Conservation (phyloP, 257 asterid genomes). For the Linaria vulgaris region DNA sequence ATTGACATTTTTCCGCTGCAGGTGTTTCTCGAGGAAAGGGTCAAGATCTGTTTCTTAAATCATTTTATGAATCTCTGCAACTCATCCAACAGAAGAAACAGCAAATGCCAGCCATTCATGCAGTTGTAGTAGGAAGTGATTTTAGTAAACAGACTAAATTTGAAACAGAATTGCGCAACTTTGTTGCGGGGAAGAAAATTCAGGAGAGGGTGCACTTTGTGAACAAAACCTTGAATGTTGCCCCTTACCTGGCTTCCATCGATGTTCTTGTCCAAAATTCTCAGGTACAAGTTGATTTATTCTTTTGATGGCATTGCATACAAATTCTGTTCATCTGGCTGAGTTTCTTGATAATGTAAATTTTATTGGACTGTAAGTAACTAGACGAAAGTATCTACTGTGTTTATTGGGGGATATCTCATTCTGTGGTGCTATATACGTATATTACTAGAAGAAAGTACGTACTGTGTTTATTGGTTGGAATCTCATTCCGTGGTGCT, state of each 20-base stretch:
- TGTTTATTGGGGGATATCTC: not conserved
- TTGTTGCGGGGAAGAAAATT: slow-evolving; percentile 67
- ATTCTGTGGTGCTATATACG: no score
- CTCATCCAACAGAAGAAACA: slow-evolving; percentile 60
- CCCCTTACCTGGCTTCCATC: slow-evolving; percentile 88
- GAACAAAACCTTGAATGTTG: slow-evolving; percentile 83
- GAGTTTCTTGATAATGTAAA: no score
- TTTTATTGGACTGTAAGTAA: not conserved
- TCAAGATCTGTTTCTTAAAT: slow-evolving; percentile 86
- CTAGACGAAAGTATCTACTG: not conserved
- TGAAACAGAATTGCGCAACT: slow-evolving; percentile 75
- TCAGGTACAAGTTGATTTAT: slow-evolving; percentile 52
- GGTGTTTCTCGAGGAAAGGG: slow-evolving; percentile 99
- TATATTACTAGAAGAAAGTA: not conserved
- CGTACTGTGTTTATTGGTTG: not conserved
- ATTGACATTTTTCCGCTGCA: slow-evolving; percentile 33
- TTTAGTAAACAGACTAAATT: slow-evolving; percentile 76
- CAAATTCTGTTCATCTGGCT: no score
- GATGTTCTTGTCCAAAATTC: slow-evolving; percentile 96
- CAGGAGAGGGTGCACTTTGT: slow-evolving; percentile 74
- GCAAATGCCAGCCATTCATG: slow-evolving; percentile 71
- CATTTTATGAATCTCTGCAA: slow-evolving; percentile 75
- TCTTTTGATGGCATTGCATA: no score
- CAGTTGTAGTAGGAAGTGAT: slow-evolving; percentile 91
- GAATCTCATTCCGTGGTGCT: no score